Evolutionary conservation across 2,329 filamentous ascomycete genomes (phyloP).

Genomic region (Pestalotiopsis sp.): DNA sequence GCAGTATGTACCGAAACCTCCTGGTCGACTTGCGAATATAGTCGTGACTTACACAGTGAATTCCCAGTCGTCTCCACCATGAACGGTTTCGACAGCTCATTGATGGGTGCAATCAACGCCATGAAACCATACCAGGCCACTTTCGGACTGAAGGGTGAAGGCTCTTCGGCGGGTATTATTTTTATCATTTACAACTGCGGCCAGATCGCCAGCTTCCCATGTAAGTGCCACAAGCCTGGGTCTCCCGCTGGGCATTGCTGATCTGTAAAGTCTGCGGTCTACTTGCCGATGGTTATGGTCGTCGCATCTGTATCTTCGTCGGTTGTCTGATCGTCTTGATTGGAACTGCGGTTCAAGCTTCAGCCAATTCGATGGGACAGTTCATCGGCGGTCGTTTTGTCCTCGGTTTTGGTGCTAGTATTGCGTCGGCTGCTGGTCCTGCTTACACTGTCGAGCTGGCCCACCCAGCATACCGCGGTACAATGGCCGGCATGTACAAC

Average conservation of each 20-base stretch:
- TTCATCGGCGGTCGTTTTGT: constrained; percentile 61
- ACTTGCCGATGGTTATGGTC: constrained; percentile 53
- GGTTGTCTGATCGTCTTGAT: constrained; percentile 54
- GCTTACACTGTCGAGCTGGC: constrained; percentile 66
- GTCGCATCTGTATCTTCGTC: constrained; percentile 57
- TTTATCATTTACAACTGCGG: constrained; percentile 53
- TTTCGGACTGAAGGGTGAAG: constrained; percentile 49
- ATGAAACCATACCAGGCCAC: constrained; percentile 52
- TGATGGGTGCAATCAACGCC: constrained; percentile 55
- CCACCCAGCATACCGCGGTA: constrained; percentile 64
- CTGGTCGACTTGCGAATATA: not conserved
- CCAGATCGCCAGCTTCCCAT: constrained; percentile 53
- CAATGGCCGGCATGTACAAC: constrained; percentile 59
- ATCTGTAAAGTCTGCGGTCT: constrained; percentile 43
- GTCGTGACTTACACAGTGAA: not conserved
- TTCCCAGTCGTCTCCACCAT: constrained; percentile 45
- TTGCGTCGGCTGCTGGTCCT: constrained; percentile 61
- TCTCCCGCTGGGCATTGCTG: not conserved
- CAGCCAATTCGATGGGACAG: constrained; percentile 45
- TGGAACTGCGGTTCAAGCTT: constrained; percentile 52
- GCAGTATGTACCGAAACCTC: not conserved
- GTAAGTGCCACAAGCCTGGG: constrained; percentile 15
- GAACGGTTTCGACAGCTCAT: constrained; percentile 61
- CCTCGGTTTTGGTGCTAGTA: constrained; percentile 60
- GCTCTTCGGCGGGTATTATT: constrained; percentile 47